Conservation (phyloP, 176 grass and related monocot genomes). For the Bolboschoenus planiculmis region DNA sequence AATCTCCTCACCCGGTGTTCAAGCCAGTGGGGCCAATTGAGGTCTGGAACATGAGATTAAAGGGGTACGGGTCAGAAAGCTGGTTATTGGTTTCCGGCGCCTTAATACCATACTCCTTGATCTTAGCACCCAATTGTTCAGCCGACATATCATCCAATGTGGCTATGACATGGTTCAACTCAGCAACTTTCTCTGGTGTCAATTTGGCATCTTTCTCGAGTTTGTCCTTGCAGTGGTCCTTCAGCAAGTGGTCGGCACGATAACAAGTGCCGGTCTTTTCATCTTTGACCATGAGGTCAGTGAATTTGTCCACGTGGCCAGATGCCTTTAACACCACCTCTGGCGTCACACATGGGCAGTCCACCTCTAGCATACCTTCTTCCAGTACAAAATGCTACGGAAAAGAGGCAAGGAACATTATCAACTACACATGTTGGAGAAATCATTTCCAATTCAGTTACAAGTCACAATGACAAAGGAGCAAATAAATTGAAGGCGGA, state of each 20-base stretch:
- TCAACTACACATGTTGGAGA: background rate
- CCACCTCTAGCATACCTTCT: constrained; percentile 88
- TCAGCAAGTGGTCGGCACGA: constrained; percentile 84
- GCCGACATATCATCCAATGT: constrained; percentile 83
- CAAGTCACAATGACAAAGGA: background rate
- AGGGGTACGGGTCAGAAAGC: constrained; percentile 74
- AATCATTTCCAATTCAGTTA: background rate
- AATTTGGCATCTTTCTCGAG: constrained; percentile 53
- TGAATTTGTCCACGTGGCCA: constrained; percentile 91
- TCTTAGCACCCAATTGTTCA: constrained; percentile 68
- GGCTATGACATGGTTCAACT: constrained; percentile 57
- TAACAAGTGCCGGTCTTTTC: constrained; percentile 86
- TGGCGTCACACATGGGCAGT: constrained; percentile 87
- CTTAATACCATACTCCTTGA: constrained; percentile 79
- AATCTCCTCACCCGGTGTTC: constrained; percentile 55
- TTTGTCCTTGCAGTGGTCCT: constrained; percentile 91
- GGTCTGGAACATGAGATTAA: constrained; percentile 99
- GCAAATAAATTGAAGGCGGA: background rate
- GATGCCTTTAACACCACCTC: constrained; percentile 85
- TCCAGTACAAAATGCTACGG: constrained; percentile 85
- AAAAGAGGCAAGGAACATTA: background rate
- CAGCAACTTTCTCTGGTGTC: constrained; percentile 36
- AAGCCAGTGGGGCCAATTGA: constrained; percentile 91
- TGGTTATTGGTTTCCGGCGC: constrained; percentile 90
- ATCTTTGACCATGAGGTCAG: constrained; percentile 91